Base-by-base conservation (phyloP, 2,329 filamentous ascomycete genomes). In the Monilinia laxa region DNA sequence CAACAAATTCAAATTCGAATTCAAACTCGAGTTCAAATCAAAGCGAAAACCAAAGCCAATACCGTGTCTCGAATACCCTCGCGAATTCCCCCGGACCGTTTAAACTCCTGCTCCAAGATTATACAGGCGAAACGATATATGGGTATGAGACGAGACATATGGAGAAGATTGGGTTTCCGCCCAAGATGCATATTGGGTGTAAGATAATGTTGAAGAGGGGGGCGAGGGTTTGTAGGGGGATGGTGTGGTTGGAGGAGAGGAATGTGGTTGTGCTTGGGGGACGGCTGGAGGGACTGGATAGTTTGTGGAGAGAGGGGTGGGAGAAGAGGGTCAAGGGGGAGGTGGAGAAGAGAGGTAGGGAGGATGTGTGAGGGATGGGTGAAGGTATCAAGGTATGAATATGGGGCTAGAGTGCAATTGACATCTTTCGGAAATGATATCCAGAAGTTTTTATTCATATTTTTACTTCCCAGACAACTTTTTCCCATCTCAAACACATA, bases 41-140 rank as follows among this genome's bases (percentile, higher is more conserved):
- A n/a, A n/a, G n/a, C n/a, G n/a, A n/a, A 77, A 35, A 72, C 71
- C 1, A 68, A 69, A 35, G 53, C 70, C 1, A 14, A 51, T n/a
- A 28, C 4, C 28, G 28, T 28, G 28, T 28, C 28, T 28, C 28
- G 28, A 28, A 28, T 28, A 28, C 28, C 1, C 23, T 28, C 11
- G 16, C 23, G 62, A 40, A 16, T 42, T 42, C 40, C 12, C 14
- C 40, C 18, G 73, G 90, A 0, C 89, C 92, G 31, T 93, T 96
- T 80, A 90, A 92, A 67, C 78, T 98, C 38, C 82, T 95, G 0
- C 75, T 99, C 66, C 92, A 98, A 76, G 95, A 99, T 79, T 85
- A 85, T 56, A 83, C 79, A 11, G 93, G 92, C 0, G 84, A 82
- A 16, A 88, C 85, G 71, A 81, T 90, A 0, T 91, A 88, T 73